These are phyloP conservation scores for Nitzschia inconspicua DNA, from an alignment of 108 stramenopile species.

Conservation along the genomic window DNA sequence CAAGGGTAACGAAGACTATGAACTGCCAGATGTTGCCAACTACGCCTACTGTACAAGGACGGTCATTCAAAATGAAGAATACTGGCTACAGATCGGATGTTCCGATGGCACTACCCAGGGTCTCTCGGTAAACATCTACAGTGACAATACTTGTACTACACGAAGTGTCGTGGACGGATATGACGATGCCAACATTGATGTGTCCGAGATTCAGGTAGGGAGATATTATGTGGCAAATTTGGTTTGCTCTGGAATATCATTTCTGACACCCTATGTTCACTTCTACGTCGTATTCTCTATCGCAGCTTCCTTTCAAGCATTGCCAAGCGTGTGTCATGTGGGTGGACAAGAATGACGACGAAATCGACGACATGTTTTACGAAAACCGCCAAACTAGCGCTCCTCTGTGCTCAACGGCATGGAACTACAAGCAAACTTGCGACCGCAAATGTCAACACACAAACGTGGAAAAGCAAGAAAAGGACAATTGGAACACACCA, in stretches of 20 bases:
- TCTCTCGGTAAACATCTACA: constrained; percentile 74
- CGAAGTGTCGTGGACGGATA: constrained; percentile 36
- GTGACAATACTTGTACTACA: constrained; percentile 63
- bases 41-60: constrained; percentile 57
- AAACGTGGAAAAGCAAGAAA: constrained; percentile 29
- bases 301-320: constrained; percentile 60
- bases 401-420: constrained; percentile 73
- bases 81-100: constrained; percentile 58
- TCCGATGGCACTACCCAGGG: constrained; percentile 32
- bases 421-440: constrained; percentile 67
- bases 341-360: constrained; percentile 72
- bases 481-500: constrained; percentile 71
- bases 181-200: constrained; percentile 68
- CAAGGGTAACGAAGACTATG: constrained; percentile 59
- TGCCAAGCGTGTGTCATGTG: constrained; percentile 83
- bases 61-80: constrained; percentile 35
- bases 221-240: too few species aligned
- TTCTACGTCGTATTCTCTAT: not conserved
- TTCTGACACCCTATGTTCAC: not conserved
- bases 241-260: not conserved
- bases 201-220: constrained; percentile 50
- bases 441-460: constrained; percentile 48
- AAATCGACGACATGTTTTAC: constrained; percentile 78
- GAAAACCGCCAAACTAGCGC: constrained; percentile 69
- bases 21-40: constrained; percentile 46